Evolutionary conservation across 805 yeast species (phyloP).

Genomic region (Vanderwaltozyma tropicalis): DNA sequence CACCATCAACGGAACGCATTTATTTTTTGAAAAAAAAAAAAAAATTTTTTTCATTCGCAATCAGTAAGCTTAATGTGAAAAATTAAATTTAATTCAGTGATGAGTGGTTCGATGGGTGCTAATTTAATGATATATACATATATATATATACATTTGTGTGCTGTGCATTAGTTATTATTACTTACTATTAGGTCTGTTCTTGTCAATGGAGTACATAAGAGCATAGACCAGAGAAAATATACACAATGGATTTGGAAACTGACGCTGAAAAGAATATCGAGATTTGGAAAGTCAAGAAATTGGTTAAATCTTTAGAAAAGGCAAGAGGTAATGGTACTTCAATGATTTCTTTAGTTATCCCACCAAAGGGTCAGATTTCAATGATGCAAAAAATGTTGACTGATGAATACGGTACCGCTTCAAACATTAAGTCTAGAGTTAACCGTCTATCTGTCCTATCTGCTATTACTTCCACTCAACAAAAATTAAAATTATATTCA

Average conservation of each 20-base stretch:
- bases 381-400: slow-evolving; percentile 83
- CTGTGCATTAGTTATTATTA: too few relatives aligned
- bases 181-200: too few relatives aligned
- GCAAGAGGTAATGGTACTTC: slow-evolving; percentile 99
- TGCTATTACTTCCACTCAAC: slow-evolving; percentile 97
- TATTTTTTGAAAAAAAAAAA: too few relatives aligned
- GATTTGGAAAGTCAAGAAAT: slow-evolving; percentile 97
- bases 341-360: slow-evolving; percentile 92
- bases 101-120: too few relatives aligned
- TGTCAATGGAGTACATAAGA: too few relatives aligned
- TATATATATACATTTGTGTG: too few relatives aligned
- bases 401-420: slow-evolving; percentile 98
- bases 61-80: too few relatives aligned
- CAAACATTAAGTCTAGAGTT: slow-evolving; percentile 95
- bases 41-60: too few relatives aligned
- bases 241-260: slow-evolving; percentile 31
- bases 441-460: slow-evolving; percentile 90
- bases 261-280: slow-evolving; percentile 95
- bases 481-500: slow-evolving; percentile 81
- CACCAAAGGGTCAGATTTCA: slow-evolving; percentile 91
- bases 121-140: too few relatives aligned
- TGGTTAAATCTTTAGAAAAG: slow-evolving; percentile 73
- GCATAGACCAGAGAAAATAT: too few relatives aligned
- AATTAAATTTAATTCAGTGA: too few relatives aligned
- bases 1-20: too few relatives aligned